phyloP scores from a whole-genome alignment of 2,329 filamentous ascomycete genomes.

The Microdochium bolleyi region DNA sequence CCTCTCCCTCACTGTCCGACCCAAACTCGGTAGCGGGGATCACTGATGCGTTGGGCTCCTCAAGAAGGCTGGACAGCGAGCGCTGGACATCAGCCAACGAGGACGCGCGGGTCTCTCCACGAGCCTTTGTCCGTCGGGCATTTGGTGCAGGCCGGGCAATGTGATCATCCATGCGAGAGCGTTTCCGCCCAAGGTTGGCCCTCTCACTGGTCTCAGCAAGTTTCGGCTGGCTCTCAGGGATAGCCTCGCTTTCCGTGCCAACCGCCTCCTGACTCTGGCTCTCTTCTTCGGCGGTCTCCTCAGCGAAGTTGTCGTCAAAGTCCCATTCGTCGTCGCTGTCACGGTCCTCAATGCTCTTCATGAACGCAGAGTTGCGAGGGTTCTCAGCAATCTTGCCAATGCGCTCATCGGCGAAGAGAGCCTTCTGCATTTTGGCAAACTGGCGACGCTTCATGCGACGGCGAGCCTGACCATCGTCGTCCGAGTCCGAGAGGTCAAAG shows the following conservation, averaged over 20 bases:
- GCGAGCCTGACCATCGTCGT: constrained; percentile 73
- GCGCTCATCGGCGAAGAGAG: constrained; percentile 79
- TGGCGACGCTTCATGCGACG: constrained; percentile 78
- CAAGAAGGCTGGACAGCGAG: constrained; percentile 75
- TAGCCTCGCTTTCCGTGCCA: constrained; percentile 22
- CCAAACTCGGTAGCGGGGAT: constrained; percentile 39
- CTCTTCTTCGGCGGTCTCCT: constrained; percentile 29
- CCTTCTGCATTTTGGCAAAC: constrained; percentile 86
- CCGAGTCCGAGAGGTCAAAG: constrained; percentile 81
- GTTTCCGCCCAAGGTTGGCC: constrained; percentile 25
- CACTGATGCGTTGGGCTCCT: constrained; percentile 49
- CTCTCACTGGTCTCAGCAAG: constrained; percentile 14
- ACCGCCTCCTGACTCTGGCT: constrained; percentile 26
- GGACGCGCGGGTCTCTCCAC: constrained; percentile 51
- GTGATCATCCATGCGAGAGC: constrained; percentile 16
- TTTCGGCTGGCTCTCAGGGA: constrained; percentile 44
- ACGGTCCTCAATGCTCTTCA: constrained; percentile 80
- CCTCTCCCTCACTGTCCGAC: constrained; percentile 44
- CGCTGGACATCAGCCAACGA: constrained; percentile 75
- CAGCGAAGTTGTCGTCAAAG: constrained; percentile 52
- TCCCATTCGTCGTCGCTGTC: constrained; percentile 70
- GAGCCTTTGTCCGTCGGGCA: constrained; percentile 32
- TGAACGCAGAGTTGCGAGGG: constrained; percentile 82
- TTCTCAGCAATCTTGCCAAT: constrained; percentile 86
- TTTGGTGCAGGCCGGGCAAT: constrained; percentile 46